Base-by-base conservation (phyloP, 1,284 basidiomycete genomes). In the Leccinum griseonigrum region DNA sequence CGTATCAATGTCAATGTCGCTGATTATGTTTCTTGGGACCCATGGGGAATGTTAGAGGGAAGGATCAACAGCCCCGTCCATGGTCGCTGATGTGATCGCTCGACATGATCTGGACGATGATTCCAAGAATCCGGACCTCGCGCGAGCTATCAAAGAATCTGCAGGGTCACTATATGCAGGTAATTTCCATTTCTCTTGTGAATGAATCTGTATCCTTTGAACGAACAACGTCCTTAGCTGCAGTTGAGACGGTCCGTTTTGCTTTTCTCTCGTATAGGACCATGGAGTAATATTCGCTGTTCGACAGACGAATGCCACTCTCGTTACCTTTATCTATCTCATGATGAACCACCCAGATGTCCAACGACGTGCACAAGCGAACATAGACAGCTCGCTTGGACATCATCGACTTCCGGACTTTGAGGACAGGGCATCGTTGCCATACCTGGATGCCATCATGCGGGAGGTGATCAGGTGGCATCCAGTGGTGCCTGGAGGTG, bases 41-140 rank as follows among this genome's bases (percentile, higher is more conserved):
- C 14, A 40, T 40, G 38, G 38, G 7, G 38, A 40, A n/a, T 16
- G 16, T 16, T 4, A 40, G 38, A 64, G 62, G 13, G 51, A 62
- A 51, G 68, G 67, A 8, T 56, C 18, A 13, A 57, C 68, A 18
- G 14, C 6, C 3, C 61, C 60, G 1, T 68, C 59, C 26, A 62
- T 70, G 68, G 68, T 68, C 6, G 14, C 64, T 18, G 59, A 70
- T 28, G 58, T 60, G 2, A 65, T 70, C 31, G 52, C 4, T 3
- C 56, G 58, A 40, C 32, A 67, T 32, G 48, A 14, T 52, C 29
- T 68, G 0, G 11, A 50, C 11, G 48, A 50, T 10, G 50, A 52
- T 14, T 29, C 26, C 11, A 31, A 52, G 22, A 26, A 26, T 26
- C 22, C 22, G 22, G 22, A 26, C 22, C 22, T 26, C 22, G 22